Base-by-base conservation (phyloP, 805 yeast species). In the Sporopachydermia lactativora region DNA sequence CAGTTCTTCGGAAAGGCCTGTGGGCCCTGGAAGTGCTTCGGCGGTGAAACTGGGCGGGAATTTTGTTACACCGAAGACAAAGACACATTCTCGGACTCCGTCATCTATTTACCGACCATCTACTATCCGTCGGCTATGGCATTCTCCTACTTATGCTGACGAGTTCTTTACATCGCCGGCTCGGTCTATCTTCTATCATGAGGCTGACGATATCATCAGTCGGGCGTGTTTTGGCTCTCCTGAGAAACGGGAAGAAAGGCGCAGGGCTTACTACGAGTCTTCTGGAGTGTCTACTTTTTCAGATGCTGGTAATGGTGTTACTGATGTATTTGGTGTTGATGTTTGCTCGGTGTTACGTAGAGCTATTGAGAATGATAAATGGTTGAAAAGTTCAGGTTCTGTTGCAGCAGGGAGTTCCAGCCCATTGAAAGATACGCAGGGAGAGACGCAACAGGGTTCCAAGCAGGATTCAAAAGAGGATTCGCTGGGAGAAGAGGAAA, bases 241-340 rank as follows among this genome's bases (percentile, higher is more conserved):
- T 2, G 55, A 54, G 18, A 61, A 55, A 44, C 51, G 58, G 8
- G 54, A 47, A 6, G 52, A 52, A 5, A 42, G 39, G 17, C 42
- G 54, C 14, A 43, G 49, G 17, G 52, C 51, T 43, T 53, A 47
- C 35, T 50, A 45, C 34, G 60, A 56, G 39, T 50, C 49, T 18
- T 45, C 49, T 11, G 49, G 51, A 4, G 50, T 45, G 5, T 36
- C 48, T 11, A 45, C 31, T 39, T 13, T 36, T 5, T 5, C 35
- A 2, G 47, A 47, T 36, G 37, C 45, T 17, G 46, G 45, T 28
- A 51, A 52, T 19, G 49, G 60, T 3, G 62, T 62, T 11, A 61
- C 66, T 38, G 75, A 73, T 51, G 64, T 72, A 34, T 73, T 72
- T 54, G 79, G 79, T 5, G 75, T 73, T 38, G 79, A 73, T 51